A percentile compares a stretch with the other conserved stretches of the same genome.
These are phyloP conservation scores for Syzygium oleosum DNA, from an alignment of 345 rosid species.

Conservation along the genomic window DNA sequence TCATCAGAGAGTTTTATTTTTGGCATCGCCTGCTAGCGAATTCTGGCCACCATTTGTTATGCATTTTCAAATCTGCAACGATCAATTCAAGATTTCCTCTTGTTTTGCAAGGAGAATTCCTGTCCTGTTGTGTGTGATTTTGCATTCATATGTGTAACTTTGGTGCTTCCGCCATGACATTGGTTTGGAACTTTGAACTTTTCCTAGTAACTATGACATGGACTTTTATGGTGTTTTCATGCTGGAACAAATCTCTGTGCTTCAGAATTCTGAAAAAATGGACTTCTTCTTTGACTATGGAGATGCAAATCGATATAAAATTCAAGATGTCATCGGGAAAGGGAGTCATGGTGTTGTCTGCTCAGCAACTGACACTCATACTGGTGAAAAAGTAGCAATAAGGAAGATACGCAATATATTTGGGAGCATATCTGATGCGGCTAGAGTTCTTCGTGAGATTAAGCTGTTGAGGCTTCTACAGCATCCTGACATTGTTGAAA, in stretches of 20 bases:
- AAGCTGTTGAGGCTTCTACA: slow-evolving; percentile 67
- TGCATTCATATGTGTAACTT: background rate
- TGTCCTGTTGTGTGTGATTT: background rate
- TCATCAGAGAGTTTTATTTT: background rate
- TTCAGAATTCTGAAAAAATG: slow-evolving; percentile 57
- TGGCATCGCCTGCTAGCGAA: background rate
- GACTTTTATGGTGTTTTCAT: background rate
- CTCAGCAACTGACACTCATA: slow-evolving; percentile 69
- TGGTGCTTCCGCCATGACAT: background rate
- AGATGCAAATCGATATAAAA: slow-evolving; percentile 62
- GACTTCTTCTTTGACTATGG: slow-evolving; percentile 84
- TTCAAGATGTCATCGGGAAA: slow-evolving; percentile 80
- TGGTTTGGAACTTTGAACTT: background rate
- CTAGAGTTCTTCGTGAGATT: slow-evolving; percentile 71
- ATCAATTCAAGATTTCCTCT: background rate
- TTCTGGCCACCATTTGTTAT: background rate
- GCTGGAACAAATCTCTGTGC: background rate
- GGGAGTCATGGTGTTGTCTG: slow-evolving; percentile 81
- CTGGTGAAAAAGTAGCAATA: slow-evolving; percentile 76
- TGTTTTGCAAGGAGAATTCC: background rate
- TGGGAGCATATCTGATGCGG: slow-evolving; percentile 73
- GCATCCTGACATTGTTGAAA: slow-evolving; percentile 89
- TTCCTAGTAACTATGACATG: background rate
- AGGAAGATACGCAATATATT: slow-evolving; percentile 74
- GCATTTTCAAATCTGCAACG: background rate